These are phyloP conservation scores for Straminergon stramineum DNA, from an alignment of 225 moss, liverwort and hornwort species.

Conservation along the genomic window DNA sequence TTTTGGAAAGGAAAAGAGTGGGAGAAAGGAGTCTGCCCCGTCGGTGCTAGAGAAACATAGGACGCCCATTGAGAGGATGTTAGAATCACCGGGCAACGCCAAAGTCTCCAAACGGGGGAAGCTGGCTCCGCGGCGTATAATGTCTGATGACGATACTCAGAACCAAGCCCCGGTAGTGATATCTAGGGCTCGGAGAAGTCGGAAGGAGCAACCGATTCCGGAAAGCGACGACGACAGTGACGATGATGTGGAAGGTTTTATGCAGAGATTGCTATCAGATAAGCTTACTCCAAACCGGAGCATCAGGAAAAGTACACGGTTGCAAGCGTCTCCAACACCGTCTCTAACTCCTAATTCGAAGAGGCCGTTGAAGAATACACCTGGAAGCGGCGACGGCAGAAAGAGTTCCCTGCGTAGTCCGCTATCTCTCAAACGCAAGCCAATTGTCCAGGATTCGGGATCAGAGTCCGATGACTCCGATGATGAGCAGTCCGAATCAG, in stretches of 20 bases:
- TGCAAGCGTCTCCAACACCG: conserved; percentile 7
- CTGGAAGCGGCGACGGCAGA: not conserved
- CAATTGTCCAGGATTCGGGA: not conserved
- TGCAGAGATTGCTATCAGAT: not conserved
- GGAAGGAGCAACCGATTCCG: conserved; percentile 7
- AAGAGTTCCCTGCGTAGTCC: not conserved
- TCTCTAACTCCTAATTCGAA: conserved; percentile 10
- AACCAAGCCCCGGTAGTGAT: not conserved
- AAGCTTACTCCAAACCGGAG: not conserved
- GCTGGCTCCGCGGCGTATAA: conserved; percentile 12
- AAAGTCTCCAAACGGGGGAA: not conserved
- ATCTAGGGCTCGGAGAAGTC: not conserved
- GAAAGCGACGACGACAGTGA: conserved; percentile 31
- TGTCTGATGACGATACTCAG: not conserved
- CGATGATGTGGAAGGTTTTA: not conserved
- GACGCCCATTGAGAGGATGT: conserved; percentile 32
- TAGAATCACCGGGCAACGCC: not conserved
- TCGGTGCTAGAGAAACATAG: not conserved
- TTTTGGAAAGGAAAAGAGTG: not conserved
- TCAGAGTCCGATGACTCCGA: not conserved
- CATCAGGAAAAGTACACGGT: conserved; percentile 17
- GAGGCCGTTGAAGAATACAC: not conserved
- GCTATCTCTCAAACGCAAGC: not conserved
- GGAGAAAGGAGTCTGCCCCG: not conserved
- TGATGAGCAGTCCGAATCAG: not conserved